phyloP scores from a whole-genome alignment of 2,329 filamentous ascomycete genomes.

The Colletotrichum paranaense region DNA sequence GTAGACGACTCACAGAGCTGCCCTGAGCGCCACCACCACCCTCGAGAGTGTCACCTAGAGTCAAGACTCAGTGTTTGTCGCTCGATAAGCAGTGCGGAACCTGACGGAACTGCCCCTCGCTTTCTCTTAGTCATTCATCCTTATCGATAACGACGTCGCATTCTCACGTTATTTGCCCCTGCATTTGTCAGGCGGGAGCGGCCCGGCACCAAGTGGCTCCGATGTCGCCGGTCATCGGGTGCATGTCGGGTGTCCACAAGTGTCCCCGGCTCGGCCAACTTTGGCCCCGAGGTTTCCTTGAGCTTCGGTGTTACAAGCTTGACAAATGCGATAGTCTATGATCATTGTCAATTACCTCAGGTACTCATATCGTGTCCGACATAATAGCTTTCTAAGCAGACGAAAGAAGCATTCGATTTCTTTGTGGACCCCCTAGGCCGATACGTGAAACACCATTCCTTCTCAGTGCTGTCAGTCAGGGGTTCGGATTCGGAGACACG shows the following conservation, averaged over 20 bases:
- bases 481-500: not conserved
- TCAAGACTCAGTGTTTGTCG: not conserved
- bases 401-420: not conserved
- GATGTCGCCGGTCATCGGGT: slow-evolving; percentile 20
- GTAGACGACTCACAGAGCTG: slow-evolving; percentile 15
- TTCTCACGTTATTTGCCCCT: not conserved
- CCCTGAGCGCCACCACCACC: slow-evolving; percentile 27
- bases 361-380: not conserved
- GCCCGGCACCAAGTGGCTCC: slow-evolving; percentile 19
- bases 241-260: not conserved
- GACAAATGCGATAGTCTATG: not conserved
- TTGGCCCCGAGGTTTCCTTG: not conserved
- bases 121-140: not conserved
- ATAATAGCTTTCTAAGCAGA: not conserved
- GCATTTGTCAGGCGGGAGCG: slow-evolving; percentile 31
- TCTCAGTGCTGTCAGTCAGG: not conserved
- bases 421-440: not conserved
- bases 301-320: not conserved
- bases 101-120: not conserved
- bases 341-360: not conserved
- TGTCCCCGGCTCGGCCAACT: slow-evolving; percentile 1
- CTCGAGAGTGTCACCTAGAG: no score
- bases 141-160: slow-evolving; percentile 18
- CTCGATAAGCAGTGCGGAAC: slow-evolving; percentile 5
- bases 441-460: not conserved